These are phyloP conservation scores for Hirsutella thompsonii DNA, from an alignment of 2,329 filamentous ascomycete genomes.

Conservation along the genomic window DNA sequence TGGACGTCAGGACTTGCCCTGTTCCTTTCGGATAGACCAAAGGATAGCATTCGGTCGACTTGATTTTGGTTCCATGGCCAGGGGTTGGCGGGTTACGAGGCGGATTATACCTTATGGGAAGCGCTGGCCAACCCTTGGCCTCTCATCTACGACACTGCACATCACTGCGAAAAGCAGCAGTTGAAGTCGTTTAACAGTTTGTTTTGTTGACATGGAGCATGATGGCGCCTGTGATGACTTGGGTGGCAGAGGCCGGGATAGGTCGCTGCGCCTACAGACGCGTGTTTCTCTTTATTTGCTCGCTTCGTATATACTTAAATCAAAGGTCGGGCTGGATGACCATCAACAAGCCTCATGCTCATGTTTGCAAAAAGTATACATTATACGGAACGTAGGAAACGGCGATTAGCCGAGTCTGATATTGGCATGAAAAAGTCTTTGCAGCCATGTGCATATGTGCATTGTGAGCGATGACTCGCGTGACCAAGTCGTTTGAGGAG, in stretches of 20 bases:
- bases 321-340: not conserved
- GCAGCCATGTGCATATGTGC: no score
- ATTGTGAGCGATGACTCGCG: no score
- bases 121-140: not conserved
- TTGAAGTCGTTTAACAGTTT: not conserved
- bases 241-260: not conserved
- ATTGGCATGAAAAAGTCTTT: no score
- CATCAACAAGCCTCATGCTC: no score
- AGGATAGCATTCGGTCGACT: not conserved
- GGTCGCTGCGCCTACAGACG: slow-evolving; percentile 1
- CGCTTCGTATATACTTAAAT: slow-evolving; percentile 1
- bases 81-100: not conserved
- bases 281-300: slow-evolving; percentile 1
- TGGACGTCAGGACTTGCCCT: not conserved
- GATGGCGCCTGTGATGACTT: slow-evolving; percentile 2
- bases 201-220: not conserved
- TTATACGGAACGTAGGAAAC: no score
- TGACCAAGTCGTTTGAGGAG: no score
- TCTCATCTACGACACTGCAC: not conserved
- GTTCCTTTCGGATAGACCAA: not conserved
- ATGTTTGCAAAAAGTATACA: no score
- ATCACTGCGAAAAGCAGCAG: not conserved
- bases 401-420: no score
- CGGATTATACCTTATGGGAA: not conserved
- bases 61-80: not conserved